These are phyloP conservation scores for Penicillium bialowiezense DNA, from an alignment of 495 filamentous ascomycete species.

Conservation along the genomic window DNA sequence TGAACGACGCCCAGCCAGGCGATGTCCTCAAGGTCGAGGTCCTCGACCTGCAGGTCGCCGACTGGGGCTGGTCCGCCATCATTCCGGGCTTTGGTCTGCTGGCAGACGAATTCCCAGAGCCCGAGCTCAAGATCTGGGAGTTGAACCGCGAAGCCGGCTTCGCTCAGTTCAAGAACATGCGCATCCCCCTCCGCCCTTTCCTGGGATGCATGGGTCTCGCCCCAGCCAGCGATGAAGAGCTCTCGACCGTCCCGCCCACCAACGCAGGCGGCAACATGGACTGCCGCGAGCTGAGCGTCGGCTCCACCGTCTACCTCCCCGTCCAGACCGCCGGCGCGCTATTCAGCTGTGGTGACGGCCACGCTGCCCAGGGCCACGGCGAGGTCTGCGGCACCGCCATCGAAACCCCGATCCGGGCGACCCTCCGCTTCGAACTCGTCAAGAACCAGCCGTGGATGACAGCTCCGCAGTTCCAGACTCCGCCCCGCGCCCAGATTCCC, in stretches of 20 bases:
- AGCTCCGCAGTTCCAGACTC: slow-evolving; percentile 43
- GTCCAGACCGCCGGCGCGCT: slow-evolving; percentile 47
- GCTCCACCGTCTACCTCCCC: slow-evolving; percentile 44
- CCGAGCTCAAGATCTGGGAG: slow-evolving; percentile 48
- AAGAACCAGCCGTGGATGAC: slow-evolving; percentile 44
- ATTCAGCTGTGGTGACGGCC: slow-evolving; percentile 54
- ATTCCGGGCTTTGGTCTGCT: slow-evolving; percentile 50
- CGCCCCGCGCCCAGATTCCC: slow-evolving; percentile 25
- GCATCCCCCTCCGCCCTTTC: slow-evolving; percentile 48
- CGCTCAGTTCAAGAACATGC: slow-evolving; percentile 41
- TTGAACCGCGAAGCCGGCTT: slow-evolving; percentile 36
- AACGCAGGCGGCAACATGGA: slow-evolving; percentile 52
- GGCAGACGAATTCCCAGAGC: slow-evolving; percentile 42
- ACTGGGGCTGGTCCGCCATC: slow-evolving; percentile 52
- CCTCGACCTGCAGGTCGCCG: slow-evolving; percentile 37
- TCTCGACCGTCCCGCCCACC: slow-evolving; percentile 50
- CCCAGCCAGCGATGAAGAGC: slow-evolving; percentile 37
- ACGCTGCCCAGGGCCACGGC: slow-evolving; percentile 53
- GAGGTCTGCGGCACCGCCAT: slow-evolving; percentile 55
- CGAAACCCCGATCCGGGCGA: slow-evolving; percentile 49
- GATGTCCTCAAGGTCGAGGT: slow-evolving; percentile 50
- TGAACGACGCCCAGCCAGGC: slow-evolving; percentile 45
- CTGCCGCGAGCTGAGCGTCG: slow-evolving; percentile 44
- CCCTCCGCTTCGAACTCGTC: slow-evolving; percentile 41
- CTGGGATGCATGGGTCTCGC: slow-evolving; percentile 52